phyloP scores from a whole-genome alignment of 2,329 filamentous ascomycete species.

The Xylariaceae sp. region DNA sequence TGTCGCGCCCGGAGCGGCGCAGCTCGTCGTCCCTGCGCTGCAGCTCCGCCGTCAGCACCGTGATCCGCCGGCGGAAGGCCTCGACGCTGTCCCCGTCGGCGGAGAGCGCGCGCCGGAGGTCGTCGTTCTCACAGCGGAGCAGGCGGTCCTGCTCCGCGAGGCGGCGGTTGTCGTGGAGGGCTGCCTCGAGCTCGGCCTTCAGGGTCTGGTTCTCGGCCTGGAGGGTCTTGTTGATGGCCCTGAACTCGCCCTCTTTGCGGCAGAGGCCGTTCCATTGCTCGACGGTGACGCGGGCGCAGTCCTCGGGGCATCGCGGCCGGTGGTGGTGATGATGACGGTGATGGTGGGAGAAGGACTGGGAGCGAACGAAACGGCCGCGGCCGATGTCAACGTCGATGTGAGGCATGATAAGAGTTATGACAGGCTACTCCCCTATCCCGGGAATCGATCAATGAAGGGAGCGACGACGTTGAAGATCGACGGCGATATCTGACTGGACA shows the following conservation, averaged over 20 bases:
- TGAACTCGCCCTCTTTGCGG: conserved; percentile 14
- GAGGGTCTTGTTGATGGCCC: conserved; percentile 10
- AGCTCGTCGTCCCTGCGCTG: conserved; percentile 10
- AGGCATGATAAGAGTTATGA: conserved; percentile 13
- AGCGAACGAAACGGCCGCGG: conserved; percentile 15
- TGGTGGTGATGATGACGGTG: conserved; percentile 12
- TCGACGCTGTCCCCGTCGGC: conserved; percentile 12
- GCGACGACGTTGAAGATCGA: conserved; percentile 7
- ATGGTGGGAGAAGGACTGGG: conserved; percentile 19
- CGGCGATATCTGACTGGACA: conserved; percentile 10
- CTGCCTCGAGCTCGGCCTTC: conserved; percentile 14
- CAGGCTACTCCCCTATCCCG: conserved; percentile 12
- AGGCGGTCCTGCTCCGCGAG: conserved; percentile 10
- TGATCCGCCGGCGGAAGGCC: conserved; percentile 13
- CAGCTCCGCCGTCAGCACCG: conserved; percentile 16
- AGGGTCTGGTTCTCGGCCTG: conserved; percentile 18
- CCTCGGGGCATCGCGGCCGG: conserved; percentile 17
- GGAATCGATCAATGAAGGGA: conserved; percentile 5
- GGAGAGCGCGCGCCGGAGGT: conserved; percentile 7
- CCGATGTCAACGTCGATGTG: conserved; percentile 12
- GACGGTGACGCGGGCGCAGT: conserved; percentile 21
- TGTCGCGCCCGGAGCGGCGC: conserved; percentile 11
- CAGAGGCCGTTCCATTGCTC: conserved; percentile 20
- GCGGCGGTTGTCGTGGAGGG: conserved; percentile 11
- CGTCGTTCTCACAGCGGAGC: conserved; percentile 11